These are phyloP conservation scores for Brassica balearica DNA, from an alignment of 441 rosid genomes.

Conservation along the genomic window DNA sequence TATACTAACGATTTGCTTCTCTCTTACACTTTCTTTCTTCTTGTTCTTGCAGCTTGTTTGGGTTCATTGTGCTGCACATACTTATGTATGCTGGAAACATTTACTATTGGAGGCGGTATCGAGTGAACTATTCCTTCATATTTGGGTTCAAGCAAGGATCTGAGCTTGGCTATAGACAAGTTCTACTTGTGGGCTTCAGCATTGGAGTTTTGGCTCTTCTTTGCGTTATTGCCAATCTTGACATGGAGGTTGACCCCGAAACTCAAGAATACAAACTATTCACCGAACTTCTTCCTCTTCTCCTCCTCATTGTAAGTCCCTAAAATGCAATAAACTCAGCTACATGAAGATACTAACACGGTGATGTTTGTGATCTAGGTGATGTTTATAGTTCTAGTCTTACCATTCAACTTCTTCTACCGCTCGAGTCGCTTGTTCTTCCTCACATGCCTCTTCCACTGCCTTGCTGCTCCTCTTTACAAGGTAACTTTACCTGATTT, in stretches of 20 bases:
- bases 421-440: slow-evolving; percentile 65
- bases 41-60: slow-evolving; percentile 60
- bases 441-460: slow-evolving; percentile 57
- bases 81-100: slow-evolving; percentile 63
- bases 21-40: slow-evolving; percentile 8
- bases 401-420: slow-evolving; percentile 65
- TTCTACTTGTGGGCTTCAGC: slow-evolving; percentile 58
- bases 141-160: slow-evolving; percentile 74
- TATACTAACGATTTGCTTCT: neutral
- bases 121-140: slow-evolving; percentile 78
- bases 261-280: slow-evolving; percentile 47
- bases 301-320: slow-evolving; percentile 52
- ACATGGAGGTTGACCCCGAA: slow-evolving; percentile 76
- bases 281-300: slow-evolving; percentile 67
- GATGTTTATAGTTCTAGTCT: slow-evolving; percentile 49
- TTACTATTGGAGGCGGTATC: slow-evolving; percentile 71
- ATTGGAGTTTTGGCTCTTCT: slow-evolving; percentile 54
- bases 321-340: neutral
- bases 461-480: slow-evolving; percentile 67
- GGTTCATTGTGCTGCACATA: slow-evolving; percentile 67
- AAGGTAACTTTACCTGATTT: slow-evolving; percentile 76
- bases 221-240: slow-evolving; percentile 62
- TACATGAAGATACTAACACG: neutral
- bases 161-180: slow-evolving; percentile 70
- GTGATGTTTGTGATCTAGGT: slow-evolving; percentile 43